Evolutionary conservation across 257 asterid genomes (phyloP).

Genomic region (Euphrasia confusa): DNA sequence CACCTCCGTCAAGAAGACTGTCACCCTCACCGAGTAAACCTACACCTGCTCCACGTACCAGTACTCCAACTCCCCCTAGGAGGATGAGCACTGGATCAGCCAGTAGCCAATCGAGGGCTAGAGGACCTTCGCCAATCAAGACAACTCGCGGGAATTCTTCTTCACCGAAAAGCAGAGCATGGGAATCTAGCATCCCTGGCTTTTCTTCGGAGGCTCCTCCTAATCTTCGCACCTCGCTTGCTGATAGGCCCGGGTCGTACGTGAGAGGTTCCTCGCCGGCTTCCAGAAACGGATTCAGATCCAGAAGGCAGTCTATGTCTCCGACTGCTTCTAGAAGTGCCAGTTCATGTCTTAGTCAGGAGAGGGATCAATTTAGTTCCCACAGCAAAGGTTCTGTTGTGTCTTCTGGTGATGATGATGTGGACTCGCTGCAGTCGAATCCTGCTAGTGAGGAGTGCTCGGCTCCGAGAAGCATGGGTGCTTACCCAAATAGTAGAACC

Average conservation of each 20-base stretch:
- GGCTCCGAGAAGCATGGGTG: slow-evolving; percentile 42
- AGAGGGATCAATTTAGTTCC: slow-evolving; percentile 63
- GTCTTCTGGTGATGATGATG: slow-evolving; percentile 91
- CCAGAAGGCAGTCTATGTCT: slow-evolving; percentile 88
- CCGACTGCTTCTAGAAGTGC: slow-evolving; percentile 85
- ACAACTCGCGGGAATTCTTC: slow-evolving; percentile 69
- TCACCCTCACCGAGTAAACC: slow-evolving; percentile 75
- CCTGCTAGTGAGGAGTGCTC: slow-evolving; percentile 56
- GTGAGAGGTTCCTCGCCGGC: slow-evolving; percentile 98
- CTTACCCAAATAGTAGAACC: slow-evolving; percentile 45
- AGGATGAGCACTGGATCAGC: slow-evolving; percentile 76
- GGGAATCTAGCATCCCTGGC: slow-evolving; percentile 86
- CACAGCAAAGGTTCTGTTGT: slow-evolving; percentile 77
- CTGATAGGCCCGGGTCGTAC: slow-evolving; percentile 86
- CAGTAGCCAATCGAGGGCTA: slow-evolving; percentile 45
- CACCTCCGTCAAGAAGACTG: slow-evolving; percentile 58
- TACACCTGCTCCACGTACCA: slow-evolving; percentile 50
- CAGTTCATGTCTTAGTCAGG: slow-evolving; percentile 71
- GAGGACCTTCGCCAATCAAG: slow-evolving; percentile 82
- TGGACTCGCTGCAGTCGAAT: slow-evolving; percentile 62
- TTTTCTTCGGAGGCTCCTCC: slow-evolving; percentile 91
- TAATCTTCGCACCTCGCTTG: slow-evolving; percentile 91
- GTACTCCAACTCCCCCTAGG: slow-evolving; percentile 68
- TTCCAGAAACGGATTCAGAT: slow-evolving; percentile 66
- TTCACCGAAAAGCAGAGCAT: slow-evolving; percentile 76